A percentile compares a stretch with the other conserved stretches of the same genome.
phyloP scores from a whole-genome alignment of 257 asterid genomes.

The Scutellaria galericulata region DNA sequence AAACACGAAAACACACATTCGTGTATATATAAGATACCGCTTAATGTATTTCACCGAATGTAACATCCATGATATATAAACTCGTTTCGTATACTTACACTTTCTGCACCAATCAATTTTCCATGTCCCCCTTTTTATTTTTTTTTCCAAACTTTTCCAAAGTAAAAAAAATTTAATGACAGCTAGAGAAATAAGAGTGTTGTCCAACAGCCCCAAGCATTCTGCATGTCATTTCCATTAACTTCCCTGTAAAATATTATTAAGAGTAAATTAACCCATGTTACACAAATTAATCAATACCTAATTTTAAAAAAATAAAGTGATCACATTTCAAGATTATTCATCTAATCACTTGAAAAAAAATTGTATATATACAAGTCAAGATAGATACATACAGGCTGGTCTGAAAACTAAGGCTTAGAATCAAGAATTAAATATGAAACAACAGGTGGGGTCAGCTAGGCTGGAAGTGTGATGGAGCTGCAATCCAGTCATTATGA shows the following conservation, averaged over 20 bases:
- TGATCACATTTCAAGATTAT: neutral
- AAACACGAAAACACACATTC: too few relatives aligned
- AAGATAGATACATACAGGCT: slow-evolving; percentile 40
- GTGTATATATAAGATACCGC: too few relatives aligned
- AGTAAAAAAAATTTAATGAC: slow-evolving; percentile 52
- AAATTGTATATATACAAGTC: slow-evolving; percentile 32
- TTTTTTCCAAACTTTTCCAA: slow-evolving; percentile 28
- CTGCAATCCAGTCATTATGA: slow-evolving; percentile 27
- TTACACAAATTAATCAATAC: neutral
- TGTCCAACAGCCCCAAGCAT: slow-evolving; percentile 78
- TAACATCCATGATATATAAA: neutral
- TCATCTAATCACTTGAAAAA: neutral
- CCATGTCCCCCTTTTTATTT: slow-evolving; percentile 15
- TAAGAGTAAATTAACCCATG: neutral
- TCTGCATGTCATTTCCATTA: slow-evolving; percentile 83
- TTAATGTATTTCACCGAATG: too few relatives aligned
- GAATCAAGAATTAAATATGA: slow-evolving; percentile 32
- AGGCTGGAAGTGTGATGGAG: slow-evolving; percentile 40
- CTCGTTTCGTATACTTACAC: slow-evolving; percentile 35
- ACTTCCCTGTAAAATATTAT: slow-evolving; percentile 59
- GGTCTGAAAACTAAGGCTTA: slow-evolving; percentile 38
- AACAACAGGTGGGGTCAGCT: slow-evolving; percentile 38
- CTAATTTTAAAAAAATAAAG: neutral
- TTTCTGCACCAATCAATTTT: slow-evolving; percentile 42
- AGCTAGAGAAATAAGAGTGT: slow-evolving; percentile 62